These are phyloP conservation scores for Ceriops decandra DNA, from an alignment of 345 rosid genomes.

Conservation along the genomic window DNA sequence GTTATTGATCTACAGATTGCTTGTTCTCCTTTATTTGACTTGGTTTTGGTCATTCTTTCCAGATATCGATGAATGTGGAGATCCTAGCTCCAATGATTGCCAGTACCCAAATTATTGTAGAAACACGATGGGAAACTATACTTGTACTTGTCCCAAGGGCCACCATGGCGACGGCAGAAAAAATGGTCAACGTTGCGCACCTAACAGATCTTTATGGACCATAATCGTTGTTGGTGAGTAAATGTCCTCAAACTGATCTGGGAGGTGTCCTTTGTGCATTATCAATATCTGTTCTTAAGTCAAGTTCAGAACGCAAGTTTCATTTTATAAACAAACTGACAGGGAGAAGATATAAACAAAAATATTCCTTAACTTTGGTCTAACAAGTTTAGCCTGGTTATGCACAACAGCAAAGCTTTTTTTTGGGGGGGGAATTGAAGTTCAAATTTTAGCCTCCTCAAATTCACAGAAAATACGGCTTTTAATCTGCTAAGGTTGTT, in stretches of 20 bases:
- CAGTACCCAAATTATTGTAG: not conserved
- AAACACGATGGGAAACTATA: conserved; percentile 12
- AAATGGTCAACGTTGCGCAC: not conserved
- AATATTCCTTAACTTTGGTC: not conserved
- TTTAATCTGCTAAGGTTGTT: too few species aligned
- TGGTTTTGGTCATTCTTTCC: not conserved
- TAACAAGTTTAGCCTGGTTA: too few species aligned
- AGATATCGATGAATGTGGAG: conserved; percentile 33
- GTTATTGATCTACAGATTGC: not conserved
- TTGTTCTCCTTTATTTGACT: not conserved
- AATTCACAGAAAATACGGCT: too few species aligned
- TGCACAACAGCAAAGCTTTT: not conserved
- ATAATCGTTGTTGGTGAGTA: conserved; percentile 13
- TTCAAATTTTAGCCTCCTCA: too few species aligned
- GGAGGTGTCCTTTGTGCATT: too few species aligned
- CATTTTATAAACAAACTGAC: too few species aligned
- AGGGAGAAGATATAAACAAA: not conserved
- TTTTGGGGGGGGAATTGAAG: not conserved
- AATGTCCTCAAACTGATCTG: not conserved
- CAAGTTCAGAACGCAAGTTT: too few species aligned
- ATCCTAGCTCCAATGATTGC: not conserved
- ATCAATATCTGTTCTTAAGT: too few species aligned
- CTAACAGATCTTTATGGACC: not conserved
- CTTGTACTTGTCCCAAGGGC: conserved; percentile 35
- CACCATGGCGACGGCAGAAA: conserved; percentile 26